phyloP scores from a whole-genome alignment of 2,329 filamentous ascomycete genomes.

The Sordariomycetes sp. region DNA sequence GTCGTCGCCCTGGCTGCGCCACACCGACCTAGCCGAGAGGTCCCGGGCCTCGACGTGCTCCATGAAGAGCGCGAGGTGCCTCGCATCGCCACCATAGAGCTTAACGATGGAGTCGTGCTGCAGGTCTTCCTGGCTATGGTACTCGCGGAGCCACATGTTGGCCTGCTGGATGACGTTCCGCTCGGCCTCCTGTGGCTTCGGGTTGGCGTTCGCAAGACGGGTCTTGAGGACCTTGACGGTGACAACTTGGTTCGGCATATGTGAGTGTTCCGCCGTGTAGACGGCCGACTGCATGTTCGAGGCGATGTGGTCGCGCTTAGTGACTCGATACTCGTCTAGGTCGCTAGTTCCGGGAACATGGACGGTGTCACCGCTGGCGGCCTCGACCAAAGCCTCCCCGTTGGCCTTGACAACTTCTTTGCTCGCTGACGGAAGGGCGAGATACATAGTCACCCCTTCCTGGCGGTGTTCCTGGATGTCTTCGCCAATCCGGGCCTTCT shows the following conservation, averaged over 20 bases:
- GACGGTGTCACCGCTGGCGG: conserved; percentile 37
- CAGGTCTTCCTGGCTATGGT: conserved; percentile 15
- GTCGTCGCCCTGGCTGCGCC: conserved; percentile 36
- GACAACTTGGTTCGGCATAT: conserved; percentile 40
- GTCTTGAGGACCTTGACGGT: conserved; percentile 54
- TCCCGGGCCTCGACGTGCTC: conserved; percentile 48
- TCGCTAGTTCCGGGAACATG: conserved; percentile 38
- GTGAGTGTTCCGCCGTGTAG: conserved; percentile 42
- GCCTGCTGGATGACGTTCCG: conserved; percentile 47
- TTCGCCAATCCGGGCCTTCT: conserved; percentile 1
- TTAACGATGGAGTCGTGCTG: conserved; percentile 47
- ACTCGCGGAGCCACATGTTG: conserved; percentile 34
- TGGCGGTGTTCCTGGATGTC: neutral
- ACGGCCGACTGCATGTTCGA: conserved; percentile 43
- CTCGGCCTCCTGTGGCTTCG: conserved; percentile 38
- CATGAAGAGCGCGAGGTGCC: conserved; percentile 51
- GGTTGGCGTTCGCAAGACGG: conserved; percentile 23
- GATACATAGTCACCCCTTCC: conserved; percentile 7
- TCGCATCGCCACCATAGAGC: conserved; percentile 48
- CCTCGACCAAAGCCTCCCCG: conserved; percentile 39
- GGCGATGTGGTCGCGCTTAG: conserved; percentile 45
- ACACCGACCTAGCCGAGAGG: conserved; percentile 34
- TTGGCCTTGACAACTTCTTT: conserved; percentile 35
- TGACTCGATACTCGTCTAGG: conserved; percentile 42
- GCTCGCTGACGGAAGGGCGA: neutral